Evolutionary conservation across 1,139 yeast species (phyloP).

Genomic region (Chernovozyma aurita): DNA sequence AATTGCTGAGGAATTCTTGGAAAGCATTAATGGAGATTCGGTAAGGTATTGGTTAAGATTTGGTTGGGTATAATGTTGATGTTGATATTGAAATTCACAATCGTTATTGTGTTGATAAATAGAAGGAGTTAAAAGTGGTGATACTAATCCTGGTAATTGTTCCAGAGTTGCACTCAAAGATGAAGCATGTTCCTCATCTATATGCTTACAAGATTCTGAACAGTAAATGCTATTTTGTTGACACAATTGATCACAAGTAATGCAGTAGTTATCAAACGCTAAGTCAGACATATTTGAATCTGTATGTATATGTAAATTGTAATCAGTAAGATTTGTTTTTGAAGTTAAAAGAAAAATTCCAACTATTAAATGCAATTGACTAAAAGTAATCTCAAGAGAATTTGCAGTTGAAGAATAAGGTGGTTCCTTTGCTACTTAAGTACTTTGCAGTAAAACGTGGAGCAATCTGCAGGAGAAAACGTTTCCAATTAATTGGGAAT

Average conservation of each 20-base stretch:
- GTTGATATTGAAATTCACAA: too few species aligned
- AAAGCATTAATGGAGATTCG: constrained; percentile 18
- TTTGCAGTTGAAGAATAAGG: too few species aligned
- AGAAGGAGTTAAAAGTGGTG: constrained; percentile 36
- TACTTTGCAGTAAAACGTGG: constrained; percentile 1
- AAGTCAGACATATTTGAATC: constrained; percentile 26
- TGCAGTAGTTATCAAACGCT: constrained; percentile 65
- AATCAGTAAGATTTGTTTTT: too few species aligned
- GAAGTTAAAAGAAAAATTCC: too few species aligned
- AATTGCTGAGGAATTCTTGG: constrained; percentile 10
- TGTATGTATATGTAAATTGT: too few species aligned
- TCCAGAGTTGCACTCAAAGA: constrained; percentile 7
- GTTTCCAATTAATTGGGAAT: neutral
- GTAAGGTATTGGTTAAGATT: constrained; percentile 12
- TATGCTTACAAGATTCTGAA: constrained; percentile 49
- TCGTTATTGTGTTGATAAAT: constrained; percentile 23
- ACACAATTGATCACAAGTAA: constrained; percentile 62
- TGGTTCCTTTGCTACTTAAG: constrained; percentile 1
- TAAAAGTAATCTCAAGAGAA: too few species aligned
- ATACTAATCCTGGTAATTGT: constrained; percentile 18
- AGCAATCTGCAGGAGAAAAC: constrained; percentile 1
- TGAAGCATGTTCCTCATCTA: constrained; percentile 33
- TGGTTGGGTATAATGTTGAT: constrained; percentile 1
- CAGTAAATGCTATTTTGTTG: constrained; percentile 52
- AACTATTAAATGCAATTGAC: too few species aligned